Evolutionary conservation across 2,329 filamentous ascomycete genomes (phyloP).

Genomic region (Daldinia sp.): DNA sequence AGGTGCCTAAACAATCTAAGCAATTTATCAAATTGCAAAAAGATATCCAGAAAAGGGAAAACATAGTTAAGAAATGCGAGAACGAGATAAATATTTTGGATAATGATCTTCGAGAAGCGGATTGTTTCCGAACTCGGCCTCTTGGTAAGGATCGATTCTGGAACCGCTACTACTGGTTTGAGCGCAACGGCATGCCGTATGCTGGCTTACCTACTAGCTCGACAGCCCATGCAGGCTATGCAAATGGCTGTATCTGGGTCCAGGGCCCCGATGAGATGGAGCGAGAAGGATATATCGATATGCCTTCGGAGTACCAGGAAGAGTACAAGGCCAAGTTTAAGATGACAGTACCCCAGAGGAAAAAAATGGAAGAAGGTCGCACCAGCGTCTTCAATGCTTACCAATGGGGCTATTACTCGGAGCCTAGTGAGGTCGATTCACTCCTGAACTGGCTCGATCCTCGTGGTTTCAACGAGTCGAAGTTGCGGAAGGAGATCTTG

Average conservation of each 20-base stretch:
- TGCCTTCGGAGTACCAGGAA: slow-evolving; percentile 73
- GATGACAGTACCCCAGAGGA: slow-evolving; percentile 85
- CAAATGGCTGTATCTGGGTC: slow-evolving; percentile 95
- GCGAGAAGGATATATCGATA: slow-evolving; percentile 83
- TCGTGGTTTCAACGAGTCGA: slow-evolving; percentile 84
- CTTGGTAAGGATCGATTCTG: slow-evolving; percentile 96
- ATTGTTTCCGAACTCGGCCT: slow-evolving; percentile 88
- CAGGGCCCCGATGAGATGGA: slow-evolving; percentile 94
- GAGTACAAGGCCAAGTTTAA: slow-evolving; percentile 81
- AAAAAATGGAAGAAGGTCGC: slow-evolving; percentile 82
- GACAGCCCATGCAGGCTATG: slow-evolving; percentile 85
- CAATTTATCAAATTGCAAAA: slow-evolving; percentile 87
- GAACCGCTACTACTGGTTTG: slow-evolving; percentile 99
- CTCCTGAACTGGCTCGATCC: slow-evolving; percentile 90
- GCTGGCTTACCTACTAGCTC: slow-evolving; percentile 87
- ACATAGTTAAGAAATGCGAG: slow-evolving; percentile 81
- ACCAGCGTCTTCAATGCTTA: slow-evolving; percentile 78
- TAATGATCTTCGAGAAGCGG: slow-evolving; percentile 90
- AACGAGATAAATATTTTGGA: slow-evolving; percentile 85
- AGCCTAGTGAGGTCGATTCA: slow-evolving; percentile 77
- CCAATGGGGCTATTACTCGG: slow-evolving; percentile 93
- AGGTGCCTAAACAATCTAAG: slow-evolving; percentile 81
- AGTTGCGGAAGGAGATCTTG: slow-evolving; percentile 85
- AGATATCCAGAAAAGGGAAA: slow-evolving; percentile 88
- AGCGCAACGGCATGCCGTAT: slow-evolving; percentile 97